A percentile compares a stretch with the other conserved stretches of the same genome.
Conservation (phyloP, 225 moss, liverwort and hornwort species). For the Pseudoscleropodium purum region DNA sequence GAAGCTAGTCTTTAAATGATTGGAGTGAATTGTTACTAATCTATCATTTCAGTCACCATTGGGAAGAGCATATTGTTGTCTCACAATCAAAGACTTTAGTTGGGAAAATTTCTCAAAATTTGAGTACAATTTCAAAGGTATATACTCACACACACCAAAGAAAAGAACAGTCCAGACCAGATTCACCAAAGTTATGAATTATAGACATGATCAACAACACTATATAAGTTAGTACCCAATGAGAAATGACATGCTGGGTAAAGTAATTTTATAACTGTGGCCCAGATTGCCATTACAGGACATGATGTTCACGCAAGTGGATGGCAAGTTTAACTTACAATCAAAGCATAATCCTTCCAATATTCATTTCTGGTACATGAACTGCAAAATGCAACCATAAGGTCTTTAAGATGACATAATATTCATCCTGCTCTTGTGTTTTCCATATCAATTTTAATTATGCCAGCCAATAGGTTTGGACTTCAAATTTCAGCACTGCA, state of each 20-base stretch:
- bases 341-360: background rate
- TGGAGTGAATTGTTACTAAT: background rate
- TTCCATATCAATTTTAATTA: background rate
- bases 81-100: background rate
- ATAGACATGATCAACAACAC: background rate
- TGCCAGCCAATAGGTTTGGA: background rate
- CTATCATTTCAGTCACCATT: background rate
- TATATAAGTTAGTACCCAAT: background rate
- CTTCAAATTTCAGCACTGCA: background rate
- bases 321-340: background rate
- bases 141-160: background rate
- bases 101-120: background rate
- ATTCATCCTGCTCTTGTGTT: background rate
- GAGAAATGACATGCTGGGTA: background rate
- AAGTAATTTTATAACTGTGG: background rate
- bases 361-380: background rate
- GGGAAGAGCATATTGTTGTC: background rate
- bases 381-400: background rate
- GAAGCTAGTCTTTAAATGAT: background rate
- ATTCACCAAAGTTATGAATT: background rate
- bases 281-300: background rate
- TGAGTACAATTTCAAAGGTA: background rate
- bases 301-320: too few relatives aligned
- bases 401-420: background rate
- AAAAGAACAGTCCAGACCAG: background rate